Evolutionary conservation across 139 green algal genomes (phyloP), one percentile per base, ranked within the genome.

Genomic region (Pseudopediastrum boryanum): DNA sequence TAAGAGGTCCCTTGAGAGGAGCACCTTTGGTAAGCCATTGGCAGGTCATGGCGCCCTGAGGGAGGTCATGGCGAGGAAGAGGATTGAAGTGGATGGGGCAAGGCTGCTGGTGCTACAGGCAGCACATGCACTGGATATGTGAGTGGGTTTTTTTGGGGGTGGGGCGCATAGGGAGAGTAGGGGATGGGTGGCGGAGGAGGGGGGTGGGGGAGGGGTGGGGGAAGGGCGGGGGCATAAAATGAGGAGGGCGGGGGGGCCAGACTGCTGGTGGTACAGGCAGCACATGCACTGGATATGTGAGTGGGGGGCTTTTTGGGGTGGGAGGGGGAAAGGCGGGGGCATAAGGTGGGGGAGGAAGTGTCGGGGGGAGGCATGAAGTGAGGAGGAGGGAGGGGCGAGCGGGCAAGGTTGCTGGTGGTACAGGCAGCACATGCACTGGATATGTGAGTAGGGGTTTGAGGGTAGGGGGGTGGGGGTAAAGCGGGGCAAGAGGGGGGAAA

Each of bases 11-110:
- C 51, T 86, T 67, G 3, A 74, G 54, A 82, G 94, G 4, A 61
- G 58, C 3, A 90, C 87, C 7, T 98, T 98, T 72, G 93, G 89
- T 1, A 61, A 66, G 63, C 80, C 75, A 39, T 89, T 98, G 65
- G 85, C 82, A 5, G 73, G 48, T 58, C 62, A 72, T 78, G 90
- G 91, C 41, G 77, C 67, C 9, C 90, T 95, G 71, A 79, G 82
- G 4, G 75, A 85, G 27, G 63, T 86, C 50, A 82, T 96, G 39
- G 93, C 87, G 2, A 27, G 62, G 19, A 63, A 51, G 70, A 80
- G 86, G 23, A 79, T 91, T 3, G 78, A 85, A 31, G 50, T 89
- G 35, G 79, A 89, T 41, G 56, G 36, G 1, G 59, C 79, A 23
- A 71, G 87, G 23, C 79, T 91, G 67, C 46, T 91, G 79, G 69